These are phyloP conservation scores for Solanum ossicruentum DNA, from an alignment of 257 asterid species.

Conservation along the genomic window DNA sequence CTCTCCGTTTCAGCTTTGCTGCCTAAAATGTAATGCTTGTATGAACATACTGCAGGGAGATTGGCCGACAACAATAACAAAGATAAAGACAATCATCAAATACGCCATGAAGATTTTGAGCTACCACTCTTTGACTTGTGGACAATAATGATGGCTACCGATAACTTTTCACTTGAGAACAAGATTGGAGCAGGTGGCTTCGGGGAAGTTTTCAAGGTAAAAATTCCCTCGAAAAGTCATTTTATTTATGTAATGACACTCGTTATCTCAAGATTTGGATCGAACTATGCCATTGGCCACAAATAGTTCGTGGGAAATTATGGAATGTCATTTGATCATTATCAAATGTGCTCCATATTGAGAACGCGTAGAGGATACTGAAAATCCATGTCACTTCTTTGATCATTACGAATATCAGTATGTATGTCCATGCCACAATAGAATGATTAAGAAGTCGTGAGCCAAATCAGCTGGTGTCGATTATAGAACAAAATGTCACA, in stretches of 20 bases:
- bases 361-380: background rate
- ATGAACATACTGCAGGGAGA: background rate
- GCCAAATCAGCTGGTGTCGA: background rate
- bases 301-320: background rate
- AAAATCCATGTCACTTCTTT: background rate
- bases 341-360: background rate
- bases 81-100: background rate
- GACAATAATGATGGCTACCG: constrained; percentile 12
- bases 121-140: constrained; percentile 14
- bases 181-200: constrained; percentile 22
- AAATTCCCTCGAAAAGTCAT: background rate
- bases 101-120: background rate
- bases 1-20: background rate
- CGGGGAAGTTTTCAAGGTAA: constrained; percentile 27
- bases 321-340: background rate
- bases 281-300: background rate
- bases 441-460: background rate
- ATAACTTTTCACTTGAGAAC: constrained; percentile 12
- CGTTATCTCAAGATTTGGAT: background rate
- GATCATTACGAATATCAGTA: background rate
- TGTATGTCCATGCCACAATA: background rate
- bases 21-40: background rate
- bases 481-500: background rate
- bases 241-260: background rate
- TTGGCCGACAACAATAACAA: background rate